Conservation (phyloP, 305 asterid species). For the Fraxinus latifolia region DNA sequence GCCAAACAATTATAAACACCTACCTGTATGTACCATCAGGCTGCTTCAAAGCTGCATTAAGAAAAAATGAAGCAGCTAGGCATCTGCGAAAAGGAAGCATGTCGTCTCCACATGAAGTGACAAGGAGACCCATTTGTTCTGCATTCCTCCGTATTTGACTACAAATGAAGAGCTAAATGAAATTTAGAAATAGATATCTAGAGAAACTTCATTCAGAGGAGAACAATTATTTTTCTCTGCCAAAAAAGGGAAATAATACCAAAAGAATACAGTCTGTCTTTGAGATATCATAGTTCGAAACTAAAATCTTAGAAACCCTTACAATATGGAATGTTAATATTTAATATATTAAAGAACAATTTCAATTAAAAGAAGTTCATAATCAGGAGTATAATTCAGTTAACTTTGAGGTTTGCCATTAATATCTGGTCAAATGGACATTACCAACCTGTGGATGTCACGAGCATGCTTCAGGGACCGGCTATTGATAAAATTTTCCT, state of each 20-base stretch:
- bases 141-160: conserved; percentile 74
- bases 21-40: conserved; percentile 94
- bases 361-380: neutral
- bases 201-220: neutral
- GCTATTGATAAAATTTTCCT: conserved; percentile 74
- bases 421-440: neutral
- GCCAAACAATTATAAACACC: neutral
- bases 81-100: conserved; percentile 70
- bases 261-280: neutral
- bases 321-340: neutral
- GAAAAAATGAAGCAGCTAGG: conserved; percentile 87
- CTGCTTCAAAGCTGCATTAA: conserved; percentile 88
- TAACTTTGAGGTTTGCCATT: neutral
- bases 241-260: neutral
- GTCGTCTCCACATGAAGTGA: conserved; percentile 87
- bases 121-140: conserved; percentile 72
- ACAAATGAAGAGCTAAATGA: conserved; percentile 23
- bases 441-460: conserved; percentile 76
- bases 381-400: neutral
- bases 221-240: neutral
- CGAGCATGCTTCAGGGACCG: conserved; percentile 93
- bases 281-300: neutral
- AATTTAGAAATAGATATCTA: conserved; percentile 8
- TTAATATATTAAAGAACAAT: neutral
- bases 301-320: neutral